These are phyloP conservation scores for Lotus japonicus DNA, from an alignment of 306 rosid genomes.

Conservation along the genomic window DNA sequence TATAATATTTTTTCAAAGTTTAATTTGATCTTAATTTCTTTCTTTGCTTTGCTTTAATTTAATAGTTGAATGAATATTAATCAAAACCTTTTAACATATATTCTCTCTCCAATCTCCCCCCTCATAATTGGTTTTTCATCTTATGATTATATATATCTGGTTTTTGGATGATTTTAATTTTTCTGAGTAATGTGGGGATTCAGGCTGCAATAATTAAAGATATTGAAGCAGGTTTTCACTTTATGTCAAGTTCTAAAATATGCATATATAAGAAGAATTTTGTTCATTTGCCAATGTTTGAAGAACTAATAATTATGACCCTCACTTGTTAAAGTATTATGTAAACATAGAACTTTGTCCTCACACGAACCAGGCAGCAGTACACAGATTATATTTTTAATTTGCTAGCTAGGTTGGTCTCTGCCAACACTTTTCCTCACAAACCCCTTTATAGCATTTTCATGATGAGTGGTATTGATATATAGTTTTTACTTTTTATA, in stretches of 20 bases:
- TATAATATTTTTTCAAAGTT: slow-evolving; percentile 11
- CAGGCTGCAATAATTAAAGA: slow-evolving; percentile 14
- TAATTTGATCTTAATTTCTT: background rate
- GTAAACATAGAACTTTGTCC: no score
- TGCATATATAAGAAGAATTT: background rate
- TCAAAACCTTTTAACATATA: background rate
- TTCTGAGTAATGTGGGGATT: slow-evolving; percentile 17
- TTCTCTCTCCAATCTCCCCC: slow-evolving; percentile 6
- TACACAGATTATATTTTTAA: no score
- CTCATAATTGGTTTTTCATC: slow-evolving; percentile 27
- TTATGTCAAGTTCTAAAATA: background rate
- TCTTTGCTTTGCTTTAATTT: slow-evolving; percentile 8
- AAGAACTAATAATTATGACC: background rate
- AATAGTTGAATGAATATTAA: slow-evolving; percentile 1
- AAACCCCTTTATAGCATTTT: no score
- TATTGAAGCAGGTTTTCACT: slow-evolving; percentile 6
- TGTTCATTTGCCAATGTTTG: background rate
- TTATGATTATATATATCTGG: slow-evolving; percentile 21
- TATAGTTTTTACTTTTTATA: no score
- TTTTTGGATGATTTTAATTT: slow-evolving; percentile 17
- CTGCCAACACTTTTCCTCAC: no score
- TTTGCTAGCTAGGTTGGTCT: no score
- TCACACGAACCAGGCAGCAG: no score
- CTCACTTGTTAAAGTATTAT: background rate
- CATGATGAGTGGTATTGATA: no score